Evolutionary conservation across 2,329 filamentous ascomycete genomes (phyloP).

Genomic region (Fusarium incarnatum): DNA sequence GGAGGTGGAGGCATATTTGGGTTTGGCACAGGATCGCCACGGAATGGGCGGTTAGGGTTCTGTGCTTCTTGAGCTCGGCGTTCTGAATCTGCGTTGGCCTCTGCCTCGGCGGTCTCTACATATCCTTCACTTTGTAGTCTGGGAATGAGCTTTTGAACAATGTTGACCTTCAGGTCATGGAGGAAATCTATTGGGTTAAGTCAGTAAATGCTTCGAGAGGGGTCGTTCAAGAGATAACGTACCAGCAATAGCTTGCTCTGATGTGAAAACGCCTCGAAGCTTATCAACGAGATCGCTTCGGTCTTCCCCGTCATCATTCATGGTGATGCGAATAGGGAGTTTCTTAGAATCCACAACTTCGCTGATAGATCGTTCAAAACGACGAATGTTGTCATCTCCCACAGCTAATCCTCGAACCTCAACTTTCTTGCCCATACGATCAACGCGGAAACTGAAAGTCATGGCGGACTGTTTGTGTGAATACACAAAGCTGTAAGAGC

Average conservation of each 20-base stretch:
- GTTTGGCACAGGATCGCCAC: conserved; percentile 63
- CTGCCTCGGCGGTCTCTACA: conserved; percentile 67
- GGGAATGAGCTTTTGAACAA: conserved; percentile 87
- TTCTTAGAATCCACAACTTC: conserved; percentile 76
- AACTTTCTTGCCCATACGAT: conserved; percentile 84
- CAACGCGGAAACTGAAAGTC: conserved; percentile 84
- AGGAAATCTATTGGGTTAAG: conserved; percentile 66
- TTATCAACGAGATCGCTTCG: conserved; percentile 61
- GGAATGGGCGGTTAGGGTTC: conserved; percentile 49
- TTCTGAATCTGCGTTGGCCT: conserved; percentile 56
- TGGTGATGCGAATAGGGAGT: conserved; percentile 67
- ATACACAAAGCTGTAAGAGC: conserved; percentile 86
- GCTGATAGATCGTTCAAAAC: conserved; percentile 76
- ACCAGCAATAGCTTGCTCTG: conserved; percentile 71
- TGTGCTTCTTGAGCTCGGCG: conserved; percentile 57
- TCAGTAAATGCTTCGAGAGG: neutral
- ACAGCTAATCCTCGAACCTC: conserved; percentile 83
- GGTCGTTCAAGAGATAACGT: conserved; percentile 1
- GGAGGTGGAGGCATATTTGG: conserved; percentile 73
- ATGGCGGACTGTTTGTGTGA: conserved; percentile 86
- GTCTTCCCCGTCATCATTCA: conserved; percentile 61
- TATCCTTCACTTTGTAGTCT: conserved; percentile 82
- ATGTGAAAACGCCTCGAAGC: conserved; percentile 77
- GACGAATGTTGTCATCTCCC: conserved; percentile 83
- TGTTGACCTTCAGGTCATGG: conserved; percentile 76